Evolutionary conservation across 257 asterid genomes (phyloP).

Genomic region (Pogostemon cablin): DNA sequence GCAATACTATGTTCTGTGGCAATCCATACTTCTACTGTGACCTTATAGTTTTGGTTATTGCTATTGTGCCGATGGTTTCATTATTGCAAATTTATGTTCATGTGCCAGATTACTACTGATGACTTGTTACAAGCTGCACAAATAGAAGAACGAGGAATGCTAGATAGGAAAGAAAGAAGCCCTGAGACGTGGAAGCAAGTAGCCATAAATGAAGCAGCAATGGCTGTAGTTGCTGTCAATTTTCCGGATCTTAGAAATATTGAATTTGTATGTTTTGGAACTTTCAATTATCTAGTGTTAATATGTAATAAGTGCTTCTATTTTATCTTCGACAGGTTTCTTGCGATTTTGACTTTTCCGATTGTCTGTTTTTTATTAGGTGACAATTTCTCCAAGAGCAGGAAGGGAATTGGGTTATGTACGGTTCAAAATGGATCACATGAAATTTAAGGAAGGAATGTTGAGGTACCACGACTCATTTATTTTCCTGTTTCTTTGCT

Average conservation of each 20-base stretch:
- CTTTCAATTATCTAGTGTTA: background rate
- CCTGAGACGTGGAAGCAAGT: slow-evolving; percentile 90
- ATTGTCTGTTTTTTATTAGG: slow-evolving; percentile 40
- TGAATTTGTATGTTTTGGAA: slow-evolving; percentile 71
- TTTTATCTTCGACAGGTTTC: background rate
- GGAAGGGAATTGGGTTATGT: slow-evolving; percentile 92
- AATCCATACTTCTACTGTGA: slow-evolving; percentile 1
- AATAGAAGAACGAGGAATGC: slow-evolving; percentile 94
- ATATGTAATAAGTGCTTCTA: too few relatives aligned
- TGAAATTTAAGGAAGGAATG: slow-evolving; percentile 83
- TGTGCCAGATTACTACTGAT: slow-evolving; percentile 86
- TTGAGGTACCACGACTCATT: slow-evolving; percentile 50
- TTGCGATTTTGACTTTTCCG: slow-evolving; percentile 19
- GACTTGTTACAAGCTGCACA: slow-evolving; percentile 98
- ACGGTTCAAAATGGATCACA: slow-evolving; percentile 74
- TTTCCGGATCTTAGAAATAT: slow-evolving; percentile 85
- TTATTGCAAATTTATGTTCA: slow-evolving; percentile 16
- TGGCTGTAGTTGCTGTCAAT: slow-evolving; percentile 89
- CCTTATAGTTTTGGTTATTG: slow-evolving; percentile 10
- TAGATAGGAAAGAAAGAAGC: slow-evolving; percentile 90
- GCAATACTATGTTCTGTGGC: background rate
- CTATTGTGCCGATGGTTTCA: slow-evolving; percentile 6
- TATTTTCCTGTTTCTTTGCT: background rate
- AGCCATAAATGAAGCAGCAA: slow-evolving; percentile 90
- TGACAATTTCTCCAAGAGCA: slow-evolving; percentile 93